Evolutionary conservation across 2,329 filamentous ascomycete species (phyloP).

Genomic region (Apiospora phragmitis): DNA sequence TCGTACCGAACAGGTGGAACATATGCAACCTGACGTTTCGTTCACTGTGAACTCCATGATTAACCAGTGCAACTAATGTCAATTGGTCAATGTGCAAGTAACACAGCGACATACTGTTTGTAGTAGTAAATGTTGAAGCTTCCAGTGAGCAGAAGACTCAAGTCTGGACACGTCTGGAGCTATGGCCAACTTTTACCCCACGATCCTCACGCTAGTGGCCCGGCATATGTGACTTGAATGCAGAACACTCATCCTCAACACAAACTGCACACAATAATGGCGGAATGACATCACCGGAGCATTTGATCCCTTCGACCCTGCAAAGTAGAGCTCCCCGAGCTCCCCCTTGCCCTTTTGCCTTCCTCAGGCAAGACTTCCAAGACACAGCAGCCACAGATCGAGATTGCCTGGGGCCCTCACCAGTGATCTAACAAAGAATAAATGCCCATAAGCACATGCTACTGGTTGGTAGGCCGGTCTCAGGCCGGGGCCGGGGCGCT

Average conservation of each 20-base stretch:
- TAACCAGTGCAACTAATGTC: neutral
- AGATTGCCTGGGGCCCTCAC: neutral
- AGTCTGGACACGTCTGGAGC: neutral
- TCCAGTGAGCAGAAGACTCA: neutral
- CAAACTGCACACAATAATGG: neutral
- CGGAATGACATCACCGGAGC: conserved; percentile 12
- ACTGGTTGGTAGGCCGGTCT: neutral
- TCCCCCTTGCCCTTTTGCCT: neutral
- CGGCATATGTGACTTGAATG: neutral
- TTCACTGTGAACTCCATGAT: neutral
- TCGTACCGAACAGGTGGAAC: neutral
- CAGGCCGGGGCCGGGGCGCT: neutral
- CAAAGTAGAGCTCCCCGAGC: neutral
- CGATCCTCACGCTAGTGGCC: neutral
- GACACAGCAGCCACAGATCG: conserved; percentile 8
- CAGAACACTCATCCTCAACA: neutral
- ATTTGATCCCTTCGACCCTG: neutral
- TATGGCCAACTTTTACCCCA: neutral
- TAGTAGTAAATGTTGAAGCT: too few species aligned
- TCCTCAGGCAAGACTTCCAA: neutral
- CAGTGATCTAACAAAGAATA: neutral
- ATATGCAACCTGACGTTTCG: neutral
- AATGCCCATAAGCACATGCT: neutral
- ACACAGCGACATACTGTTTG: too few species aligned
- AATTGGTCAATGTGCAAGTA: neutral